Evolutionary conservation across 1,284 basidiomycete genomes (phyloP), one percentile per base, ranked within the genome.

Genomic region (Cystobasidium pallidum): DNA sequence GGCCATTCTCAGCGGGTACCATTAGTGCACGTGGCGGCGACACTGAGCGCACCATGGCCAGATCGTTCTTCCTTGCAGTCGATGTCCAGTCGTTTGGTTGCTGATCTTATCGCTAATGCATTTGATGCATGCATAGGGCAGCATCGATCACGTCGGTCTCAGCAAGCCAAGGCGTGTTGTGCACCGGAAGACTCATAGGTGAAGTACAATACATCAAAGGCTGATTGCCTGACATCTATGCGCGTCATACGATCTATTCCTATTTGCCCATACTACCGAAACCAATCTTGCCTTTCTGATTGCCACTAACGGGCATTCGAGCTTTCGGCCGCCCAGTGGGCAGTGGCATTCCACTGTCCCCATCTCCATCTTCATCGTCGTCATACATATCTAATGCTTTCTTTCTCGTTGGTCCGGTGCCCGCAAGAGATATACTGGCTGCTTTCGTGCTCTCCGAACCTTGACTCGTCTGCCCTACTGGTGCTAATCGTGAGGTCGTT

Each of bases 311-410:
- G 17, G 67, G 61, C 51, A 71, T 39, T 43, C 51, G 24, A 54
- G 67, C 67, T 34, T 62, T 70, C 15, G 67, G 67, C 26, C 67
- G 39, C 10, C 67, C 67, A 6, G 67, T 70, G 15, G 67, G 67
- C 21, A 70, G 28, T 19, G 67, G 54, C 45, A 59, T 62, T n/a
- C 34, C 62, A 34, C 30, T 39, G 21, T 51, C 39, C 15, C 17
- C 57, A 1, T 41, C 59, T 19, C 24, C 32, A 24, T 55, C 61
- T n/a, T 71, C 68, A 39, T 64, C 61, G 17, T 64, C 68, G 26
- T 64, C 68, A 28, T 64, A 8, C 68, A 71, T 71, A 45, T 63
- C 68, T 7, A 71, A 28, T 2, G 61, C 41, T 47, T 64, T 71
- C 59, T 64, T 63, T 51, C 51, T 71, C 19, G 15, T 15, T 26